Base-by-base conservation (phyloP, 805 yeast species). In the Lachancea waltii region DNA sequence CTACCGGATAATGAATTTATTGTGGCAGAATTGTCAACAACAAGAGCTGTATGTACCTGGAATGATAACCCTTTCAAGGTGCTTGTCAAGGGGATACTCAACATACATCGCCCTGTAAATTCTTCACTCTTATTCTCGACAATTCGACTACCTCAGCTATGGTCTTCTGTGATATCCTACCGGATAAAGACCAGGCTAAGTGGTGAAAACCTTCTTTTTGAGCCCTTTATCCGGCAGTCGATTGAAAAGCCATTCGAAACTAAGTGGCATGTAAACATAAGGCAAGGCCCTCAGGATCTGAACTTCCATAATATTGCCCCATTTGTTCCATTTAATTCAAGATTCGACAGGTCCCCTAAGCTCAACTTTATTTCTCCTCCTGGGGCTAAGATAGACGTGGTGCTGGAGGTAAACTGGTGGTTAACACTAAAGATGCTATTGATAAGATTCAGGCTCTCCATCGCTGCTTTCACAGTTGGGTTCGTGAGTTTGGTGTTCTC, bases 381-480 rank as follows among this genome's bases (percentile, higher is more conserved):
- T 5, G 30, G 45, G n/a, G 29, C 28, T 14, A 28, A 45, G 7
- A 19, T 51, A 4, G 30, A 37, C n/a, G 21, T 56, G 10, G 30
- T n/a, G 5, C 21, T 58, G 24, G 33, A 36, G 18, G 42, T 56
- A 11, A 48, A 54, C 36, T 52, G 62, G 59, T 16, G 33, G 1
- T 30, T 58, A 30, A 80, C 90, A 26, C 59, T 89, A 42, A 81
- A 79, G 40, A 68, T 82, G 46, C 60, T 89, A 33, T 80, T 84
- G 4, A 65, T 87, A 48, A 68, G 95, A 40, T 90, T 83, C 58
- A 70, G 98, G 51, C 69, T 90, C 10, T 76, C 84, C 1, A 64
- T 82, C 28, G 80, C 84, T 3, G 70, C 87, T 1, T 70, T 83
- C 38, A 87, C 95, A 3, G 65, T 81, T 1, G 74, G 77, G 27